Evolutionary conservation across 495 filamentous ascomycete species (phyloP).

Genomic region (Xylaria scruposa): DNA sequence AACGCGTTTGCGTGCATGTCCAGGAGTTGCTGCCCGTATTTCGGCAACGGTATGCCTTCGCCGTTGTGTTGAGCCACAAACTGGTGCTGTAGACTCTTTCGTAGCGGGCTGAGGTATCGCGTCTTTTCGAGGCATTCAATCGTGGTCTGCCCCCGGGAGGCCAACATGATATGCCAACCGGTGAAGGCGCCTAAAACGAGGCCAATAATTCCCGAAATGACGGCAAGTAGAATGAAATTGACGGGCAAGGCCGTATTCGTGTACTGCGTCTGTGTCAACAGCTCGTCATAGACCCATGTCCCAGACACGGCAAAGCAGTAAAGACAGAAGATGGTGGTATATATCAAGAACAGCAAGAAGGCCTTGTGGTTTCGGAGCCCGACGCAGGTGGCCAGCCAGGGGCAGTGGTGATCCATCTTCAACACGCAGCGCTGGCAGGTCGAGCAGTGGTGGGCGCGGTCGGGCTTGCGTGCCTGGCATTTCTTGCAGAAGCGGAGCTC

Average conservation of each 20-base stretch:
- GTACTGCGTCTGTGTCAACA: constrained; percentile 67
- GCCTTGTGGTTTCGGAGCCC: constrained; percentile 94
- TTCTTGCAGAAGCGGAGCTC: constrained; percentile 93
- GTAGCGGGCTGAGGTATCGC: constrained; percentile 82
- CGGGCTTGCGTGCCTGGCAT: constrained; percentile 90
- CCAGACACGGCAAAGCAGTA: constrained; percentile 75
- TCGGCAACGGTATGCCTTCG: constrained; percentile 58
- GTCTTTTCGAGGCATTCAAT: constrained; percentile 96
- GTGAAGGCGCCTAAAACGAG: constrained; percentile 90
- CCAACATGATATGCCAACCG: constrained; percentile 88
- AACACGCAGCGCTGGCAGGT: constrained; percentile 91
- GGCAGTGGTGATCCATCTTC: constrained; percentile 99
- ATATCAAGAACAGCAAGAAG: constrained; percentile 92
- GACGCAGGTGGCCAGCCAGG: constrained; percentile 96
- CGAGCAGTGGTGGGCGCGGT: constrained; percentile 95
- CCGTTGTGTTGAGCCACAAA: constrained; percentile 60
- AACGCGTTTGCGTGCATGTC: constrained; percentile 84
- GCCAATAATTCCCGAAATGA: constrained; percentile 88
- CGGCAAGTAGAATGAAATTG: constrained; percentile 85
- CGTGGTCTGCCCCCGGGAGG: constrained; percentile 79
- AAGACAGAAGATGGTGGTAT: constrained; percentile 86
- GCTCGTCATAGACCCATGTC: constrained; percentile 80
- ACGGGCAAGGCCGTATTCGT: constrained; percentile 79
- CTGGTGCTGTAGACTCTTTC: constrained; percentile 69
- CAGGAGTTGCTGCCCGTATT: constrained; percentile 75